Conservation (phyloP, 768 basidiomycete genomes). For the Plicaturopsis crispa region DNA sequence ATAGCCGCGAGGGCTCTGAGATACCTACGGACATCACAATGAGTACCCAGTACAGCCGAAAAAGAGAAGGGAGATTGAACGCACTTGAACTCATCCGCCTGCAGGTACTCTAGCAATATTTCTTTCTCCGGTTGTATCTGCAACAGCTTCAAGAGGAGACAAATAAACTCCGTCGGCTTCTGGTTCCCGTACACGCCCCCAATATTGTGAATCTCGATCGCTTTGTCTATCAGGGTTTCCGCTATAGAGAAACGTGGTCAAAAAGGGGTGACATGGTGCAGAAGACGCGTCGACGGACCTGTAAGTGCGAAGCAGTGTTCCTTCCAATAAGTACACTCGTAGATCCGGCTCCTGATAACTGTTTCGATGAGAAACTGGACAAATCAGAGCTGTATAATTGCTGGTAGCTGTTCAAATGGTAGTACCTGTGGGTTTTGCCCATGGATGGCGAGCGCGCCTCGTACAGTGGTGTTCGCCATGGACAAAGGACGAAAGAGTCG, state of each 20-base stretch:
- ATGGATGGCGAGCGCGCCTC: constrained; percentile 84
- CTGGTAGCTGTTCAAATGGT: not conserved
- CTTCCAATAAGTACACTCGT: constrained; percentile 94
- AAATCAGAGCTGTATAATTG: constrained; percentile 11
- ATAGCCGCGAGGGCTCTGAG: constrained; percentile 87
- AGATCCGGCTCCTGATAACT: constrained; percentile 92
- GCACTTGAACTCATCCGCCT: constrained; percentile 97
- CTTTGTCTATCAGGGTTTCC: constrained; percentile 89
- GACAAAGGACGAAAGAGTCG: constrained; percentile 2
- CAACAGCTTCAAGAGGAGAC: constrained; percentile 85
- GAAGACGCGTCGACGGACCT: constrained; percentile 37
- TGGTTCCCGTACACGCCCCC: constrained; percentile 97
- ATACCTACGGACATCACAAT: constrained; percentile 48
- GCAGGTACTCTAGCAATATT: constrained; percentile 89
- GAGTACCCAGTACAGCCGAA: not conserved
- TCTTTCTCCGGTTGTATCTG: constrained; percentile 98
- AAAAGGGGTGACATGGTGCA: not conserved
- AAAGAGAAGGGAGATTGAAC: constrained; percentile 18
- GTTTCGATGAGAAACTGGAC: constrained; percentile 88
- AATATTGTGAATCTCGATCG: constrained; percentile 71
- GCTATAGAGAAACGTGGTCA: constrained; percentile 41
- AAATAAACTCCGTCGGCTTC: constrained; percentile 89
- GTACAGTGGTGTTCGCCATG: constrained; percentile 93
- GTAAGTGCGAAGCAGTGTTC: constrained; percentile 98
- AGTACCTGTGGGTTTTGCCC: constrained; percentile 93